Base-by-base conservation (phyloP, 768 basidiomycete genomes). In the Tricholomella constricta region DNA sequence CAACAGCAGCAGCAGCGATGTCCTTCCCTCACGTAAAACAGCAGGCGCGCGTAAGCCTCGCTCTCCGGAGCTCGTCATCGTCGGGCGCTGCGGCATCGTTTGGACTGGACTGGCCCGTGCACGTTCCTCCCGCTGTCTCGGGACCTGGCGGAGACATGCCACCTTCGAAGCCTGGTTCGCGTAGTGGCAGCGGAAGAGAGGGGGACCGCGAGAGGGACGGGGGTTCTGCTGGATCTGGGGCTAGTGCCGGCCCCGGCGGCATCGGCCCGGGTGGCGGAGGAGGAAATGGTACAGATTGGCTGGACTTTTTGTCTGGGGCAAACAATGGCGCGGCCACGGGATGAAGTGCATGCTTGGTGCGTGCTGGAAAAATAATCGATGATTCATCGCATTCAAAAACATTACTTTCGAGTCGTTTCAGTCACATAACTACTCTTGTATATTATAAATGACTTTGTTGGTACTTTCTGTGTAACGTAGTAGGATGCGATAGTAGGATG, bases 71-170 rank as follows among this genome's bases (percentile, higher is more conserved):
- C 26, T 43, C 58, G 12, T 36, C 45, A 3, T 34, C 41, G 3
- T 49, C 53, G 57, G n/a, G n/a, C n/a, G n/a, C n/a, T n/a, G n/a
- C n/a, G n/a, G n/a, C n/a, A n/a, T n/a, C n/a, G n/a, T n/a, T 27
- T 50, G 32, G 19, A 7, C 46, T 74, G 23, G 72, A 74, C 23
- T 74, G 73, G 73, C 73, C 72, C 5, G 69, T 74, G 6, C 71
- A 71, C 42, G 58, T 48, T 15, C 48, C 48, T 25, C n/a, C 45
- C 5, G 14, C 36, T 6, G 14, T 41, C 4, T 14, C 19, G 2
- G 15, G 25, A 6, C 48, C 48, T 6, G 29, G 37, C 17, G 46
- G 41, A 5, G 46, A 22, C 22, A 31, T n/a, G n/a, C 34, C n/a
- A 6, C 31, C 26, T 20, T 50, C 54, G 11, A 55, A 50, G 20